Evolutionary conservation across 305 asterid genomes (phyloP).

Genomic region (Solanum hybrid): DNA sequence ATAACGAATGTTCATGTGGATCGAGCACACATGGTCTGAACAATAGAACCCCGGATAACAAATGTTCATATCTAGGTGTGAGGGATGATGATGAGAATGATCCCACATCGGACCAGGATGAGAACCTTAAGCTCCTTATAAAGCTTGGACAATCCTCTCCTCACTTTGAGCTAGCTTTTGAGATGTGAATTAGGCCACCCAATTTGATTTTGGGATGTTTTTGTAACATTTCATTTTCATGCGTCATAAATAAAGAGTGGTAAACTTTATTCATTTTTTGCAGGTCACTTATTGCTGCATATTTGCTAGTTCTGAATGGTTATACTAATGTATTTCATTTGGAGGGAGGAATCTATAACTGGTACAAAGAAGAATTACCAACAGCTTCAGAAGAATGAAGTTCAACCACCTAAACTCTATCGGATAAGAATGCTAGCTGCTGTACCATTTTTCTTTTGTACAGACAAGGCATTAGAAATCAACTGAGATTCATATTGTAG

Average conservation of each 20-base stretch:
- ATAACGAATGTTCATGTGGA: too few relatives aligned
- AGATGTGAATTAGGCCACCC: neutral
- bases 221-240: neutral
- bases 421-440: neutral
- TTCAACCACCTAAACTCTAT: neutral
- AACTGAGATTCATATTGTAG: neutral
- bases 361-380: slow-evolving; percentile 72
- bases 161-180: neutral
- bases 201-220: neutral
- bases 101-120: neutral
- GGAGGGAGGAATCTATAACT: slow-evolving; percentile 76
- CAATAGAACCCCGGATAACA: too few relatives aligned
- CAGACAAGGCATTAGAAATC: neutral
- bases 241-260: neutral
- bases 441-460: slow-evolving; percentile 2
- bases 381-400: slow-evolving; percentile 54
- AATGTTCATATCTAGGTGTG: neutral
- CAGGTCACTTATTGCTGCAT: slow-evolving; percentile 80
- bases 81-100: neutral
- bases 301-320: slow-evolving; percentile 80
- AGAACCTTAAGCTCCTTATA: neutral
- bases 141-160: neutral
- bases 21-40: too few relatives aligned
- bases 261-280: slow-evolving; percentile 19
- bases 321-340: slow-evolving; percentile 70